Conservation (phyloP, 2,329 filamentous ascomycete genomes). For the Claviceps sp. region DNA sequence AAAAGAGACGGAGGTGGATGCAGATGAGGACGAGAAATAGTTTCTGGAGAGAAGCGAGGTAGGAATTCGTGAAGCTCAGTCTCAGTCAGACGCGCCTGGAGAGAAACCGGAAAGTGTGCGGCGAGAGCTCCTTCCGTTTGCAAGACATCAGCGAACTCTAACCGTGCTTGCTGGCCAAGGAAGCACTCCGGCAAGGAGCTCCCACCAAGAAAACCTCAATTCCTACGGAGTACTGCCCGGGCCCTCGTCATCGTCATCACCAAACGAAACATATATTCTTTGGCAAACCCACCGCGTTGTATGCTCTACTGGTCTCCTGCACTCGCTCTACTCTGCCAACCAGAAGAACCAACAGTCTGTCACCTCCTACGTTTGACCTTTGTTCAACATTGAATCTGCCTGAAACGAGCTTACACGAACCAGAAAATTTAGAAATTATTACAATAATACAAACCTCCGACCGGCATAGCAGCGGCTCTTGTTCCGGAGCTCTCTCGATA, state of each 20-base stretch:
- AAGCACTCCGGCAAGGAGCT: neutral
- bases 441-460: too few relatives aligned
- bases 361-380: slow-evolving; percentile 3
- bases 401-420: slow-evolving; percentile 1
- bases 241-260: neutral
- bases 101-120: neutral
- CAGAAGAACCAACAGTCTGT: neutral
- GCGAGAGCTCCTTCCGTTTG: slow-evolving; percentile 1
- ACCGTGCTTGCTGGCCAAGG: neutral
- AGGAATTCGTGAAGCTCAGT: neutral
- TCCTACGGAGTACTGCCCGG: neutral
- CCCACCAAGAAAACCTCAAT: too few relatives aligned
- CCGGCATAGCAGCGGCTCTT: neutral
- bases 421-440: too few relatives aligned
- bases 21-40: neutral
- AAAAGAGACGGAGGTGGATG: neutral
- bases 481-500: neutral
- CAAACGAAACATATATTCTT: neutral
- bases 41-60: neutral
- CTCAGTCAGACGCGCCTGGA: neutral
- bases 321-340: neutral
- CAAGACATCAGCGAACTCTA: neutral
- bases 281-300: neutral
- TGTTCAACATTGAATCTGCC: slow-evolving; percentile 2
- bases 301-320: neutral